phyloP scores from a whole-genome alignment of 441 rosid species.

The Francoa sonchifolia region DNA sequence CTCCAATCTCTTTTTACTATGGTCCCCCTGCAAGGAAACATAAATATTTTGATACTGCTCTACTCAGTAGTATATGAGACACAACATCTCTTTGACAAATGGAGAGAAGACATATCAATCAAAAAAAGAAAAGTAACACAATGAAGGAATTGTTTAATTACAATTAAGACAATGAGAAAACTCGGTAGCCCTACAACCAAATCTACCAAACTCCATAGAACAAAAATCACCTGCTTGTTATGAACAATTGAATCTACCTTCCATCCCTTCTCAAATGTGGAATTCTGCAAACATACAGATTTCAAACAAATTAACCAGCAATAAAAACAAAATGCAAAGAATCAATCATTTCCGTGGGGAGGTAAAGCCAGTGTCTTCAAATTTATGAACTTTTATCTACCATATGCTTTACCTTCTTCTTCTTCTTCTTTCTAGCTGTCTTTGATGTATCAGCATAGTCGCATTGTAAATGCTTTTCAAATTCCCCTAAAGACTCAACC shows the following conservation, averaged over 20 bases:
- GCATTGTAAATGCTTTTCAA: slow-evolving; percentile 60
- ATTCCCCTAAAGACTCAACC: slow-evolving; percentile 67
- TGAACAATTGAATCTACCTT: slow-evolving; percentile 48
- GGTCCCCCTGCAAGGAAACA: slow-evolving; percentile 52
- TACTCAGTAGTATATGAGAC: slow-evolving; percentile 1
- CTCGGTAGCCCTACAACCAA: too few species aligned
- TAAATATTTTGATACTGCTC: slow-evolving; percentile 5
- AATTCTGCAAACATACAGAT: slow-evolving; percentile 45
- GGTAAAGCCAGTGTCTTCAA: slow-evolving; percentile 7
- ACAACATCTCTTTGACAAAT: neutral
- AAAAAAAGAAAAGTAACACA: slow-evolving; percentile 1
- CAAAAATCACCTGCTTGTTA: slow-evolving; percentile 62
- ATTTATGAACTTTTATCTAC: slow-evolving; percentile 30
- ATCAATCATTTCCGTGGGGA: slow-evolving; percentile 7
- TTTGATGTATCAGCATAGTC: slow-evolving; percentile 70
- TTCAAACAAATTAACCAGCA: slow-evolving; percentile 18
- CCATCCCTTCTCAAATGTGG: slow-evolving; percentile 79
- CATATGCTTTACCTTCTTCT: slow-evolving; percentile 57
- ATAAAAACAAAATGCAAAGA: neutral
- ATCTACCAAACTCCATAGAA: slow-evolving; percentile 4
- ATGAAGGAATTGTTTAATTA: too few species aligned
- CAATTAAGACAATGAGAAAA: too few species aligned
- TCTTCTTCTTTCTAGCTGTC: slow-evolving; percentile 53
- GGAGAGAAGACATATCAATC: too few species aligned
- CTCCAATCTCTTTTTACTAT: slow-evolving; percentile 63